phyloP scores from a whole-genome alignment of 2,329 filamentous ascomycete genomes.

The Dryadomyces quercus-mongolicae region DNA sequence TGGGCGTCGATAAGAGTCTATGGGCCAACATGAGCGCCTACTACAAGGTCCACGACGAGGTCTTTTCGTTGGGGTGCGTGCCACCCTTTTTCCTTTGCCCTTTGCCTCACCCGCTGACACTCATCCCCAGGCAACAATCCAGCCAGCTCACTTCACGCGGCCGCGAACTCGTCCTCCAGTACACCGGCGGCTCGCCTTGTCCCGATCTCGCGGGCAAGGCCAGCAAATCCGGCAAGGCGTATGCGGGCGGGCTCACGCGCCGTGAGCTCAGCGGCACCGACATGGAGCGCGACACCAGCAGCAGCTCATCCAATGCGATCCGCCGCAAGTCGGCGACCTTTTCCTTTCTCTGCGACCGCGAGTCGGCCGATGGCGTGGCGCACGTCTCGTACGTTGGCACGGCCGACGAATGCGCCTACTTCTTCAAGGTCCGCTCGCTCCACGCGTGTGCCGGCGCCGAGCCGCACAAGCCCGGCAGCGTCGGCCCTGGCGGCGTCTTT shows the following conservation, averaged over 20 bases:
- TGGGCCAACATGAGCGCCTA: slow-evolving; percentile 72
- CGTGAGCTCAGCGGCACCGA: neutral
- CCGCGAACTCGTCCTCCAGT: slow-evolving; percentile 65
- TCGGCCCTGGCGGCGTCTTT: slow-evolving; percentile 67
- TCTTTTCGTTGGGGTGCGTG: slow-evolving; percentile 66
- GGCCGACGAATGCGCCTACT: slow-evolving; percentile 85
- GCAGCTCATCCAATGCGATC: slow-evolving; percentile 6
- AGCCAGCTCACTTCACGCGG: slow-evolving; percentile 46
- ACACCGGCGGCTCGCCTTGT: slow-evolving; percentile 66
- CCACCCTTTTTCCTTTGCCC: neutral
- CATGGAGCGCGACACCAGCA: neutral
- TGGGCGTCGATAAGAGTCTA: slow-evolving; percentile 46
- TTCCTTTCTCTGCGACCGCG: slow-evolving; percentile 84
- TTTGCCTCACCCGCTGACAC: neutral
- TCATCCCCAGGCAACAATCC: slow-evolving; percentile 37
- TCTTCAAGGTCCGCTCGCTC: slow-evolving; percentile 82
- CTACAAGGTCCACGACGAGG: slow-evolving; percentile 52
- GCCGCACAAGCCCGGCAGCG: slow-evolving; percentile 59
- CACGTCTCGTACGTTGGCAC: slow-evolving; percentile 77
- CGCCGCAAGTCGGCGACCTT: slow-evolving; percentile 72
- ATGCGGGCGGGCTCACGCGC: slow-evolving; percentile 14
- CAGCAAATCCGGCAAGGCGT: slow-evolving; percentile 18
- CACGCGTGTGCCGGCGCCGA: slow-evolving; percentile 63
- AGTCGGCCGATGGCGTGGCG: slow-evolving; percentile 56
- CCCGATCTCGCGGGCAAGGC: slow-evolving; percentile 27